Evolutionary conservation across 2,329 filamentous ascomycete species (phyloP), one percentile per base, ranked within the genome.

Genomic region (Ophiocordyceps robertsii): DNA sequence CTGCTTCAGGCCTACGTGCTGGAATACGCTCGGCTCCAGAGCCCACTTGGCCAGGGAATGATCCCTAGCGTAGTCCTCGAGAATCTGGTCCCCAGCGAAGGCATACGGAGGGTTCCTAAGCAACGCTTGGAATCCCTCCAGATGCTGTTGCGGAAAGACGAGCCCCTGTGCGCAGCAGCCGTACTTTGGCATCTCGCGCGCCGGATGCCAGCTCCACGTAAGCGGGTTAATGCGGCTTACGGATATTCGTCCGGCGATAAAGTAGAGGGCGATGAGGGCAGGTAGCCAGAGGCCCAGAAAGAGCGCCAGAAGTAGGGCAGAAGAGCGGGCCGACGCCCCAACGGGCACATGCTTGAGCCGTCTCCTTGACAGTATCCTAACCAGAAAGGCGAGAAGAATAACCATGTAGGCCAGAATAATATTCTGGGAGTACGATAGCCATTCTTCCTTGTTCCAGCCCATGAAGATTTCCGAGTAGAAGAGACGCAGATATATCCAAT

Each of bases 121-220:
- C 21, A 60, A 40, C 12, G 42, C 42, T 29, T 55, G 51, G 2
- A 64, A 41, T 2, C 42, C 48, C 6, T 50, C 46, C 3, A 64
- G 43, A 14, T 63, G 56, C 2, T 52, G 53, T 7, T 47, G 44
- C 4, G 62, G 58, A 32, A 61, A 61, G 3, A 63, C 54, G 2
- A 63, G 47, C 0, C 62, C 62, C 43, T 65, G 62, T 0, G 61
- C 56, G 43, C 62, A 64, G 45, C 62, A 65, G 1, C 62, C 62
- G 36, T 63, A 64, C 6, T 52, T 50, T 11, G 58, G 55, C 61
- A 64, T 64, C 48, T 60, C 54, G 7, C 56, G 53, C 0, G 61
- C 54, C 27, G 38, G 33, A 2, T n/a, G 38, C 32, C 32, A 39
- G 39, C 39, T 38, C 29, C 27, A 19, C 40, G 50, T 2, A n/a